Evolutionary conservation across 345 rosid genomes (phyloP).

Genomic region (Citropsis articulata): DNA sequence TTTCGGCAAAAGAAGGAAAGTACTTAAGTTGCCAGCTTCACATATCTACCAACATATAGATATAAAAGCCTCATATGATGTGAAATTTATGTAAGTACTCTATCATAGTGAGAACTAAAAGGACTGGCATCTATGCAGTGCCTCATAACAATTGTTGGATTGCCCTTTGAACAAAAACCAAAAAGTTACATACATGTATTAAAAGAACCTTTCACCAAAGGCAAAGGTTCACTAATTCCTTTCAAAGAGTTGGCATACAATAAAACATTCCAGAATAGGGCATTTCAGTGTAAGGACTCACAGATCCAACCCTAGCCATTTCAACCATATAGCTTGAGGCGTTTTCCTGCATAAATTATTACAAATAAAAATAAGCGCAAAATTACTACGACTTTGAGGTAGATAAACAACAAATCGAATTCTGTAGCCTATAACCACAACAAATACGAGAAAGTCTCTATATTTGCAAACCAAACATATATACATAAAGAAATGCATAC

Average conservation of each 20-base stretch:
- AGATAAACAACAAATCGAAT: background rate
- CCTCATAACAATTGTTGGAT: background rate
- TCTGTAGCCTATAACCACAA: background rate
- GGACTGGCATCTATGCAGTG: background rate
- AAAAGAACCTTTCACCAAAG: background rate
- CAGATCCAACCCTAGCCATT: conserved; percentile 88
- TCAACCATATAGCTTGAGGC: conserved; percentile 88
- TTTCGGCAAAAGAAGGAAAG: background rate
- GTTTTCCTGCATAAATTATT: conserved; percentile 57
- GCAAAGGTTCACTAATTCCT: background rate
- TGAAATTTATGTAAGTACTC: background rate
- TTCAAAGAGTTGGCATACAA: conserved; percentile 6
- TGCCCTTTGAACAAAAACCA: background rate
- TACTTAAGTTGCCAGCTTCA: background rate
- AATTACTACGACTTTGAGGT: background rate
- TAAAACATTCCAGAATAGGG: conserved; percentile 15
- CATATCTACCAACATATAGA: background rate
- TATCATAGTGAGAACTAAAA: background rate
- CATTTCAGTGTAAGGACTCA: conserved; percentile 37
- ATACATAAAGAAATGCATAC: conserved; percentile 33
- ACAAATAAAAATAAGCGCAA: conserved; percentile 7
- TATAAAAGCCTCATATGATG: background rate
- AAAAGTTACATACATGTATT: background rate
- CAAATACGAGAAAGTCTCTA: background rate
- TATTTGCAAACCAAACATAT: background rate